Base-by-base conservation (phyloP, 805 yeast genomes). In the Ogataea paradorogensis region DNA sequence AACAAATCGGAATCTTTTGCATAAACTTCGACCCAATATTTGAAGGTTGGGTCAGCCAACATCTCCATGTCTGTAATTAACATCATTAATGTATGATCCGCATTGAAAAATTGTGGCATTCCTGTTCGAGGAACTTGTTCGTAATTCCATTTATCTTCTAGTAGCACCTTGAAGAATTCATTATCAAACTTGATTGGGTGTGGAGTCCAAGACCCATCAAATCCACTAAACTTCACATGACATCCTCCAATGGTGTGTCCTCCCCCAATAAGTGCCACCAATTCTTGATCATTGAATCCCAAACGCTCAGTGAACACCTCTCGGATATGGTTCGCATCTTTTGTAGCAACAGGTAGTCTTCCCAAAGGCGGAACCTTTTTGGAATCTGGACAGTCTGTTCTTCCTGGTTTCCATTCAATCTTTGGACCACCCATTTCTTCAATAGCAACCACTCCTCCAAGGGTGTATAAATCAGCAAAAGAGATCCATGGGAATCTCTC, bases 351-450 rank as follows among this genome's bases (percentile, higher is more conserved):
- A 5, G 95, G 95, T 32, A 86, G 69, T 56, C 85, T 71, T 11
- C 84, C 88, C 56, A 78, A 81, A 14, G 76, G 76, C 24, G 89
- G 85, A 11, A 72, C 72, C 29, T 76, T 72, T 14, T 53, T 46
- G 13, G 65, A 55, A 43, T 72, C 80, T 2, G 59, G 62, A 43
- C 72, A 63, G 58, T 86, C 88, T 7, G 73, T 67, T 61, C 95
- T 71, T 29, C 95, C 96, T 7, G 93, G 82, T 62, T 79, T 80
- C 96, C 96, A 88, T 14, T 74, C 71, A 41, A 86, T 68, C 50
- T 77, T 72, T 26, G 95, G 95, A 5, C 95, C 95, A 18, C 84
- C 84, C 65, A 83, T 66, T 55, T 75, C 85, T 64, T 87, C 91
- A 38, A 87, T 65, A 1, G 91, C 93, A 31, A 73, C 78, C 27